Conservation (phyloP, 345 rosid genomes). For the Leavenworthia alabamica region DNA sequence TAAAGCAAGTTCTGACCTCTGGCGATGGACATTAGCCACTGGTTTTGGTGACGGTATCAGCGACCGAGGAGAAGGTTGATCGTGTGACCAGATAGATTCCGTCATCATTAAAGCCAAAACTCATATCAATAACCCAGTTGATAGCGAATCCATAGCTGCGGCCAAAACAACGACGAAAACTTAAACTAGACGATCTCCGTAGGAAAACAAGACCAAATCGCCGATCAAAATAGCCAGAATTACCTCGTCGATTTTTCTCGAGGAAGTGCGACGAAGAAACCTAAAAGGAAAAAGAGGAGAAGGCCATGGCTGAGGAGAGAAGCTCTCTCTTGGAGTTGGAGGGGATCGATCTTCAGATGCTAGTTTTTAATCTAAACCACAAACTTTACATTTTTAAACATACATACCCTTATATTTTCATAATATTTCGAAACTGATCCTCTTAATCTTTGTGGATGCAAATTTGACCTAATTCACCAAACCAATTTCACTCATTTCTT, state of each 20-base stretch:
- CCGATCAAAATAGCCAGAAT: conserved; percentile 13
- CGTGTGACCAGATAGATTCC: conserved; percentile 39
- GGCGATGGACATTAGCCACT: conserved; percentile 29
- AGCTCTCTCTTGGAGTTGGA: too few species aligned
- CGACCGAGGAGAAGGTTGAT: conserved; percentile 37
- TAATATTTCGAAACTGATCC: too few species aligned
- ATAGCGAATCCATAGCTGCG: conserved; percentile 20
- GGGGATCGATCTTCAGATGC: too few species aligned
- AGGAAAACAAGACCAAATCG: not conserved
- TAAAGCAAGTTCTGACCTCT: conserved; percentile 33
- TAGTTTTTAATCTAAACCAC: too few species aligned
- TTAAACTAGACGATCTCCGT: conserved; percentile 11
- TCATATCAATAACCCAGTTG: conserved; percentile 26
- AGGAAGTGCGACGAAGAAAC: conserved; percentile 20
- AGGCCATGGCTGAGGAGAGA: conserved; percentile 8
- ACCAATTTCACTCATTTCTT: too few species aligned
- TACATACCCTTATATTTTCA: too few species aligned
- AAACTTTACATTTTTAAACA: too few species aligned
- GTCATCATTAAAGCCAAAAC: conserved; percentile 37
- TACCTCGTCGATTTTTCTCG: not conserved
- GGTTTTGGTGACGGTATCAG: conserved; percentile 17
- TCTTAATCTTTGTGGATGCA: too few species aligned
- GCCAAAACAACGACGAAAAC: conserved; percentile 11
- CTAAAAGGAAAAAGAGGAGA: conserved; percentile 22
- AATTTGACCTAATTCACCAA: too few species aligned